Percentiles rank a stretch among this genome's conserved stretches.
These are phyloP conservation scores for Kalmusia sp. DNA, from an alignment of 2,329 filamentous ascomycete species.

Conservation along the genomic window DNA sequence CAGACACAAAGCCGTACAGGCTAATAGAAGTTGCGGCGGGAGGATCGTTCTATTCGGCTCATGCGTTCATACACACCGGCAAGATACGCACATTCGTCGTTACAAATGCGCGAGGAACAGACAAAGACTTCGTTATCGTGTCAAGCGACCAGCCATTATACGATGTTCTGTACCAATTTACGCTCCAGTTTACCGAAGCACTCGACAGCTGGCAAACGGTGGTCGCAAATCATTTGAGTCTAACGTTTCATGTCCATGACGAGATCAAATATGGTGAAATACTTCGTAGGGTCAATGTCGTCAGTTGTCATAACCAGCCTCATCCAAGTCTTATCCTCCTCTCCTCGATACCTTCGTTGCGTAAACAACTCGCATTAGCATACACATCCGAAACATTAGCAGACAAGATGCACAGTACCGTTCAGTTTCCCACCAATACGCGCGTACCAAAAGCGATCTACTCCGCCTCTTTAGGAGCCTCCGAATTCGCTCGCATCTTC, in stretches of 20 bases:
- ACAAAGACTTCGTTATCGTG: constrained; percentile 4
- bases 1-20: constrained; percentile 9
- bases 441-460: constrained; percentile 2
- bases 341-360: background rate
- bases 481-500: background rate
- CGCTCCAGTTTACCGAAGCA: background rate
- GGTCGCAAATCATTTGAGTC: constrained; percentile 8
- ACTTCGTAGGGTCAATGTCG: constrained; percentile 6
- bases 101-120: constrained; percentile 1
- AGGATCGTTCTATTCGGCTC: constrained; percentile 13
- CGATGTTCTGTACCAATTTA: constrained; percentile 11
- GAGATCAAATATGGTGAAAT: constrained; percentile 9
- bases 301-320: constrained; percentile 8
- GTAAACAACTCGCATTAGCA: constrained; percentile 3
- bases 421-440: background rate
- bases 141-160: constrained; percentile 7
- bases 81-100: constrained; percentile 12
- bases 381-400: background rate
- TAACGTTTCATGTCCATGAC: constrained; percentile 13
- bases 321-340: constrained; percentile 13
- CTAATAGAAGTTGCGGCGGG: constrained; percentile 12
- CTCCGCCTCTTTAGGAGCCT: background rate
- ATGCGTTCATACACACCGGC: constrained; percentile 10
- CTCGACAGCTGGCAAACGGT: background rate
- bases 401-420: background rate